phyloP scores from a whole-genome alignment of 441 rosid genomes.

The Flueggea neowawraea region DNA sequence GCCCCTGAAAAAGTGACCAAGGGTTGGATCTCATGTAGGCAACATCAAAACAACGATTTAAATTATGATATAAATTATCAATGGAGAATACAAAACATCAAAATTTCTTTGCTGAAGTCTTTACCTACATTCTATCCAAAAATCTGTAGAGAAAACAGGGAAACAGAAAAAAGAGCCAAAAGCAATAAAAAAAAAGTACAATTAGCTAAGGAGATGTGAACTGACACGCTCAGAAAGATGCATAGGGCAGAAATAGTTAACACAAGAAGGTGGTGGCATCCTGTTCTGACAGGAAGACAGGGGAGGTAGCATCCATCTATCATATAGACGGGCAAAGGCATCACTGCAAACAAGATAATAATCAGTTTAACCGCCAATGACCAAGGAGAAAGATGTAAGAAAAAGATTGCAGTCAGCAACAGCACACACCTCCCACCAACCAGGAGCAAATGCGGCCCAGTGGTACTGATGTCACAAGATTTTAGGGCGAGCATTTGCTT shows the following conservation, averaged over 20 bases:
- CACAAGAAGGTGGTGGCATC: slow-evolving; percentile 82
- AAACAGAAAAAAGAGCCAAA: background rate
- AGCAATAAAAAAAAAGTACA: slow-evolving; percentile 3
- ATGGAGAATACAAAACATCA: no score
- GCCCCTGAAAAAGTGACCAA: slow-evolving; percentile 54
- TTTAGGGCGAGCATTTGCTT: slow-evolving; percentile 71
- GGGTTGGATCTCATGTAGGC: background rate
- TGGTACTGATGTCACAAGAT: slow-evolving; percentile 93
- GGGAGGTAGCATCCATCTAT: slow-evolving; percentile 97
- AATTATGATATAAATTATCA: no score
- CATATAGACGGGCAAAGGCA: slow-evolving; percentile 99
- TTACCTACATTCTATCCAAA: background rate
- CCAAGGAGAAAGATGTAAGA: background rate
- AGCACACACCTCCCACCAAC: slow-evolving; percentile 89
- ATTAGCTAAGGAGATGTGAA: slow-evolving; percentile 13
- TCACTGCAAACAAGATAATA: slow-evolving; percentile 61
- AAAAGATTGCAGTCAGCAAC: slow-evolving; percentile 14
- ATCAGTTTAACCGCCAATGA: slow-evolving; percentile 14
- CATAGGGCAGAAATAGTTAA: slow-evolving; percentile 97
- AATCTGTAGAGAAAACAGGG: background rate
- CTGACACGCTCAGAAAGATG: slow-evolving; percentile 97
- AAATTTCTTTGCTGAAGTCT: no score
- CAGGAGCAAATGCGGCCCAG: slow-evolving; percentile 91
- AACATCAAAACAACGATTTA: background rate
- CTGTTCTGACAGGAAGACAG: slow-evolving; percentile 63